A percentile compares a stretch with the other conserved stretches of the same genome.
These are phyloP conservation scores for Melanogaster broomeanus DNA, from an alignment of 768 basidiomycete species.

Conservation along the genomic window DNA sequence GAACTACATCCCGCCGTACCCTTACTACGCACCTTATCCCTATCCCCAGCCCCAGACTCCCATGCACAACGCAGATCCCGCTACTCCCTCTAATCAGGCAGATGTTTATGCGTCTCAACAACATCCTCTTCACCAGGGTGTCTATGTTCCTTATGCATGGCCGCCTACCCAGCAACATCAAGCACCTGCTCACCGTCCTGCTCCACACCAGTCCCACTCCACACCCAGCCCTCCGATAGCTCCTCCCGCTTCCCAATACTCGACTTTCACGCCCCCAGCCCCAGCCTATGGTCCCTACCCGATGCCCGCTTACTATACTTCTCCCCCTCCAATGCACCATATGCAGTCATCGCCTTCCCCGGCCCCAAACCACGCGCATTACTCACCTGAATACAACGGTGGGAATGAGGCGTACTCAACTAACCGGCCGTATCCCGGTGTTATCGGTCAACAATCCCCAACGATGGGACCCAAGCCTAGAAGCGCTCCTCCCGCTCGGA, in stretches of 20 bases:
- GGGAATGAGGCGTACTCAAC: slow-evolving; percentile 24
- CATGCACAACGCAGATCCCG: slow-evolving; percentile 40
- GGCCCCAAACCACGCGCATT: slow-evolving; percentile 26
- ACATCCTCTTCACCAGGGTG: slow-evolving; percentile 32
- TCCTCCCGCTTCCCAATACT: slow-evolving; percentile 33
- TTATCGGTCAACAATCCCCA: slow-evolving; percentile 32
- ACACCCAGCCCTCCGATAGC: slow-evolving; percentile 31
- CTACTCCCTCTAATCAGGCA: slow-evolving; percentile 22
- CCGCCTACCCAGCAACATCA: slow-evolving; percentile 27
- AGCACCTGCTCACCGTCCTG: slow-evolving; percentile 40
- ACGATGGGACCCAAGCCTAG: slow-evolving; percentile 27
- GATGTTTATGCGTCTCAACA: slow-evolving; percentile 37
- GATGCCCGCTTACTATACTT: slow-evolving; percentile 34
- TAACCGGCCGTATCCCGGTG: slow-evolving; percentile 28
- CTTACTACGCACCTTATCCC: slow-evolving; percentile 49
- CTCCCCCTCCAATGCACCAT: slow-evolving; percentile 31
- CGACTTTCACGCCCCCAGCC: slow-evolving; percentile 32
- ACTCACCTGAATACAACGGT: slow-evolving; percentile 30
- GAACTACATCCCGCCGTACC: slow-evolving; percentile 42
- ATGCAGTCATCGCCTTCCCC: slow-evolving; percentile 28
- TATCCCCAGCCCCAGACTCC: slow-evolving; percentile 51
- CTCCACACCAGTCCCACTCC: slow-evolving; percentile 39
- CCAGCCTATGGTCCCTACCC: slow-evolving; percentile 38
- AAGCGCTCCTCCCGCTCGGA: slow-evolving; percentile 44
- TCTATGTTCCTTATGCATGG: slow-evolving; percentile 34